Conservation (phyloP, 495 filamentous ascomycete genomes). For the Penicillium taxi region DNA sequence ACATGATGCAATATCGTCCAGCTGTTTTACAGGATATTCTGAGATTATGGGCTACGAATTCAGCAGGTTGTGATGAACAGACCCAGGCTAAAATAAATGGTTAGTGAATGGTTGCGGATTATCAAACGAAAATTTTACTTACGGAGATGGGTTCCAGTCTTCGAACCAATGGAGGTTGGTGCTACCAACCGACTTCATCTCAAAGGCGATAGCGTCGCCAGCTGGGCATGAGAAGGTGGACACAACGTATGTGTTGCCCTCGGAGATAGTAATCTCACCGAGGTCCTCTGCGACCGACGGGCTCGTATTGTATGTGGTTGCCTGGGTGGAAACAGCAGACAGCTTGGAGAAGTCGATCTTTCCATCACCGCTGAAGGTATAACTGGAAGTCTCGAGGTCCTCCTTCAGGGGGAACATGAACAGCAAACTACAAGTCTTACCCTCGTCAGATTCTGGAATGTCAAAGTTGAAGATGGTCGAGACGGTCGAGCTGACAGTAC, state of each 20-base stretch:
- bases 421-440: conserved; percentile 55
- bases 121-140: conserved; percentile 12
- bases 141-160: conserved; percentile 51
- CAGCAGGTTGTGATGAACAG: conserved; percentile 55
- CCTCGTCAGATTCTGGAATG: conserved; percentile 44
- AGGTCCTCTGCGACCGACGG: conserved; percentile 40
- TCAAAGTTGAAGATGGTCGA: conserved; percentile 66
- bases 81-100: conserved; percentile 38
- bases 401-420: conserved; percentile 55
- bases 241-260: conserved; percentile 51
- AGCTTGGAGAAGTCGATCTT: conserved; percentile 47
- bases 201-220: conserved; percentile 41
- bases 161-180: conserved; percentile 57
- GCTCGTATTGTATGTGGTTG: conserved; percentile 45
- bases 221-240: conserved; percentile 49
- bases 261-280: conserved; percentile 40
- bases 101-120: conserved; percentile 16
- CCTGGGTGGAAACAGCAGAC: conserved; percentile 22
- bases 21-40: no score
- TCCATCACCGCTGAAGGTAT: conserved; percentile 51
- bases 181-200: conserved; percentile 44
- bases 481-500: conserved; percentile 44
- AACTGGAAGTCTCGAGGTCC: conserved; percentile 48
- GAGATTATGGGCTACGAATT: conserved; percentile 5
- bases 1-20: no score